phyloP scores from a whole-genome alignment of 139 green algal species.

The Asterochloris sp. region DNA sequence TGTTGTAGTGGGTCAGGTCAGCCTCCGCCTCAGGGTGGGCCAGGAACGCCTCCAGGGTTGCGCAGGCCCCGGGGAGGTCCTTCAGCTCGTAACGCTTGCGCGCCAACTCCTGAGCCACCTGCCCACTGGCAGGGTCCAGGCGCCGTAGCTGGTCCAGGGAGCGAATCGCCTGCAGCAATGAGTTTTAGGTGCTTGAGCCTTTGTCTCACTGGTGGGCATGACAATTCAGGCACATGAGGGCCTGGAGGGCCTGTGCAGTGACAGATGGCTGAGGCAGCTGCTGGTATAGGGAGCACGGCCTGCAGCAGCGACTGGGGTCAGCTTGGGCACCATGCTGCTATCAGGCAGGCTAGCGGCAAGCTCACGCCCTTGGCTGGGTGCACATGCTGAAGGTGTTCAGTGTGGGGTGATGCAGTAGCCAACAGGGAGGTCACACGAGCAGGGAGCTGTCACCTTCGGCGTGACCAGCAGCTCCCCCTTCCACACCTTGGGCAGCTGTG shows the following conservation, averaged over 20 bases:
- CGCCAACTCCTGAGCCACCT: conserved; percentile 60
- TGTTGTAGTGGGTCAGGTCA: conserved; percentile 86
- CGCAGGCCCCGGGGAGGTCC: conserved; percentile 56
- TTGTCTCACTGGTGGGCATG: conserved; percentile 43
- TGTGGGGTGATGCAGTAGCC: neutral
- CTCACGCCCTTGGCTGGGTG: neutral
- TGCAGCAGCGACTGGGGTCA: neutral
- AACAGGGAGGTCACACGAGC: neutral
- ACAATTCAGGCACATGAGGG: conserved; percentile 25
- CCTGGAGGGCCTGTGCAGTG: conserved; percentile 29
- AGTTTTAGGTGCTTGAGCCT: conserved; percentile 9
- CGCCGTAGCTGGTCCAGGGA: no score
- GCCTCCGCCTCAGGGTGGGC: conserved; percentile 29
- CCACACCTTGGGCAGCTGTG: neutral
- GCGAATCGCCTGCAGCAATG: no score
- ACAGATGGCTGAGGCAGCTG: no score
- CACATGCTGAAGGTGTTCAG: neutral
- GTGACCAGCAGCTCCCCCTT: neutral
- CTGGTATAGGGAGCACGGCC: neutral
- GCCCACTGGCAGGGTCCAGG: neutral
- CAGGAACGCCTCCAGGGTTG: conserved; percentile 38
- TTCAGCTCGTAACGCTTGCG: conserved; percentile 7
- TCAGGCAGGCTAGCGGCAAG: no score
- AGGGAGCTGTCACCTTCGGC: no score
- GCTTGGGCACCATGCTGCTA: neutral